A percentile compares a stretch with the other conserved stretches of the same genome.
Conservation (phyloP, 768 basidiomycete genomes). For the Cubamyces lactineus region DNA sequence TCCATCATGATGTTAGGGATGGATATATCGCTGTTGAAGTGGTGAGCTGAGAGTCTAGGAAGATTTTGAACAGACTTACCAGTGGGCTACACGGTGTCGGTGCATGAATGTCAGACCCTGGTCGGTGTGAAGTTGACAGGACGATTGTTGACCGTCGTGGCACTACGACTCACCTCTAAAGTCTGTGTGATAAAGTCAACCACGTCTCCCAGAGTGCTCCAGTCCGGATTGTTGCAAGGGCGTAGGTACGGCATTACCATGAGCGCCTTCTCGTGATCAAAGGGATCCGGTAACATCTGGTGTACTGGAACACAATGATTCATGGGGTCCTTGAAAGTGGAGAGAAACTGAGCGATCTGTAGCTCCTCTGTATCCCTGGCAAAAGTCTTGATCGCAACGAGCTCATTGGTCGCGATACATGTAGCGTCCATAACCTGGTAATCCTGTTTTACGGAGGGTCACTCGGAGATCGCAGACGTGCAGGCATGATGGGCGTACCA, state of each 20-base stretch:
- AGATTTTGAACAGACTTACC: no score
- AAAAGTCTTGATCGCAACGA: conserved; percentile 25
- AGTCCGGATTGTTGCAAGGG: conserved; percentile 31
- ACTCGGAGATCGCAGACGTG: not conserved
- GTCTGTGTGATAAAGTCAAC: conserved; percentile 26
- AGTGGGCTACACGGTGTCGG: no score
- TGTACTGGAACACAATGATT: conserved; percentile 33
- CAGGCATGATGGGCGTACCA: not conserved
- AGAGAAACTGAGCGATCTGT: conserved; percentile 20
- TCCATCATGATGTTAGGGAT: conserved; percentile 28
- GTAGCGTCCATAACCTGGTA: conserved; percentile 27
- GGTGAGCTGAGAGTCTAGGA: no score
- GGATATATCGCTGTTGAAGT: no score
- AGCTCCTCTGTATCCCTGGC: conserved; percentile 14
- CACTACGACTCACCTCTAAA: conserved; percentile 15
- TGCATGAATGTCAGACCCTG: no score
- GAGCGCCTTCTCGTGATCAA: not conserved
- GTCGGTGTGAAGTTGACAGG: no score
- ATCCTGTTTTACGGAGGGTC: not conserved
- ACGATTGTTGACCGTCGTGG: no score
- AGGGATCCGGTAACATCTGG: conserved; percentile 27
- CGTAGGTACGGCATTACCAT: conserved; percentile 35
- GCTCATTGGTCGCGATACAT: conserved; percentile 1
- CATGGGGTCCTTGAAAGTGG: conserved; percentile 1
- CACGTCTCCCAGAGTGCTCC: conserved; percentile 29